Conservation (phyloP, 768 basidiomycete species). For the Leccinum barrowsii region DNA sequence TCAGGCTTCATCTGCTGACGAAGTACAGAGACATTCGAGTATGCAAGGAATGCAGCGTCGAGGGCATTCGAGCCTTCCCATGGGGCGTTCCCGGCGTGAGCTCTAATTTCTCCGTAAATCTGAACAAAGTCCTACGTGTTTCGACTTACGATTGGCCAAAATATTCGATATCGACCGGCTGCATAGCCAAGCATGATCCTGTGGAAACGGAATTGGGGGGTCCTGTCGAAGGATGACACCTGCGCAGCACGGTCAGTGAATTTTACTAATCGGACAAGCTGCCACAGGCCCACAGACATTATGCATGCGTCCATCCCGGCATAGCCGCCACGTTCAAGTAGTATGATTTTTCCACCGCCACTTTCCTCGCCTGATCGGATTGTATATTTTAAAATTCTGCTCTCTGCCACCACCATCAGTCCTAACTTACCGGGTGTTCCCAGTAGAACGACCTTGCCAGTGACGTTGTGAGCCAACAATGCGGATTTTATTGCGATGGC, state of each 20-base stretch:
- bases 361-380: conserved; percentile 63
- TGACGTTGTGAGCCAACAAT: conserved; percentile 54
- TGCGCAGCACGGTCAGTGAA: conserved; percentile 27
- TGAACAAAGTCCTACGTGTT: background rate
- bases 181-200: conserved; percentile 59
- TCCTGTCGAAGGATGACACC: conserved; percentile 74
- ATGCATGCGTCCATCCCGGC: conserved; percentile 77
- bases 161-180: conserved; percentile 65
- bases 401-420: background rate
- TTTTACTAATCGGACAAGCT: conserved; percentile 6
- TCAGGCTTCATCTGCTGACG: conserved; percentile 87
- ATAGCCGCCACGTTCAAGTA: conserved; percentile 76
- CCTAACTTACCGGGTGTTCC: conserved; percentile 64
- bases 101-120: conserved; percentile 38
- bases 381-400: conserved; percentile 1
- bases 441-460: conserved; percentile 68
- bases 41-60: conserved; percentile 85
- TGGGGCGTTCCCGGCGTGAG: conserved; percentile 76
- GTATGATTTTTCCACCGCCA: conserved; percentile 72
- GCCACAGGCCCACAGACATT: conserved; percentile 44
- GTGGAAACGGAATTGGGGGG: conserved; percentile 46
- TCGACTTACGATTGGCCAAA: conserved; percentile 63
- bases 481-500: conserved; percentile 73
- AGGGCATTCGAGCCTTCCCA: conserved; percentile 88
- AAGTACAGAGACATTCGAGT: conserved; percentile 72